Evolutionary conservation across 495 filamentous ascomycete species (phyloP), one percentile per base, ranked within the genome.

Genomic region (Neurospora intermedia): DNA sequence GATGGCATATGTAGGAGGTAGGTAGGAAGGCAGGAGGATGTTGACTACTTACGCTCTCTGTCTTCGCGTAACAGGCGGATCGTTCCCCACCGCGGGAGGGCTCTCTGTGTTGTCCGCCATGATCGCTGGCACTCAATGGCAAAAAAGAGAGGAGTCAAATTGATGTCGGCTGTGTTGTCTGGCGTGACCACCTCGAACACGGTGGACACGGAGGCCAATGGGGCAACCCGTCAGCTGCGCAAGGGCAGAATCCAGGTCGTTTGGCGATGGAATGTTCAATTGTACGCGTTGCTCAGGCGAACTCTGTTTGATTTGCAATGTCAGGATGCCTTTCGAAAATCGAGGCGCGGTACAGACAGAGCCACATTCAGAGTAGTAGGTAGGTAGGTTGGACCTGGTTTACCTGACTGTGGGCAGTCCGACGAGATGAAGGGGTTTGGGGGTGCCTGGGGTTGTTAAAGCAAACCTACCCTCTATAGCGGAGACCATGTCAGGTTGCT

Each of bases 31-130:
- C 1, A 20, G 10, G 43, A 54, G 59, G 35, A 38, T 38, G 4
- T 38, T 38, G 35, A 38, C 35, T 59, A 78, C 80, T 46, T 76
- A 81, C 80, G 80, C 70, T 69, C 70, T 46, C 35, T 46, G 27
- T 39, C 70, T 39, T 31, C 70, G 2, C 7, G 27, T 69, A 1
- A 59, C 43, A 72, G 70, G 70, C 4, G 70, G 18, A 8, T 39
- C 18, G n/a, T 72, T 45, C 18, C 45, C 70, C 10, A 18, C 43
- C 6, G 3, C 9, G 54, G 54, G 38, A 70, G 41, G 69, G 27
- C 38, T 43, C 69, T 70, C 35, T 70, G 35, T 9, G 69, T 39
- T 39, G 69, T 46, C 69, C 35, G 35, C 69, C 69, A 39, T 70
- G 69, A 31, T 70, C 2, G n/a, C 69, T 70, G 69, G 43, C 35